A percentile compares a stretch with the other conserved stretches of the same genome.
Conservation (phyloP, 2,329 filamentous ascomycete species). For the Verticillium nonalfalfae region DNA sequence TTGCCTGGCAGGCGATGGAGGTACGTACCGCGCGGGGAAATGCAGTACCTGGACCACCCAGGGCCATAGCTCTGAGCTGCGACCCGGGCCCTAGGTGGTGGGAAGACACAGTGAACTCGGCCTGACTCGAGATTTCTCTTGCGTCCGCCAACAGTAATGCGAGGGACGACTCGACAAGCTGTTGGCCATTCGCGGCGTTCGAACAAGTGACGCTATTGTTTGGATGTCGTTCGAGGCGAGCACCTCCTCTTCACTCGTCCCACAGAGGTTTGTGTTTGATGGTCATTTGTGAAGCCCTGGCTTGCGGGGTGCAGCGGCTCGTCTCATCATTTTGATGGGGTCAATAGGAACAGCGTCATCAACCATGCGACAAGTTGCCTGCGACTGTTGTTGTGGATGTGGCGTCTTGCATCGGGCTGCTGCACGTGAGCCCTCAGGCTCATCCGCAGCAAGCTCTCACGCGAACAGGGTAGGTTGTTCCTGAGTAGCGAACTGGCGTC, state of each 20-base stretch:
- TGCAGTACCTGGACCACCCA: background rate
- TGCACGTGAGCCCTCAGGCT: background rate
- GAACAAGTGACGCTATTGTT: too few relatives aligned
- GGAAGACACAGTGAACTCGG: background rate
- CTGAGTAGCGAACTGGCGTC: background rate
- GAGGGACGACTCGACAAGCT: background rate
- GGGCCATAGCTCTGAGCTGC: too few relatives aligned
- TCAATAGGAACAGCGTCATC: too few relatives aligned
- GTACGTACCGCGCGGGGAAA: background rate
- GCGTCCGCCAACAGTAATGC: background rate
- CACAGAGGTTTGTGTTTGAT: too few relatives aligned
- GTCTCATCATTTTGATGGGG: too few relatives aligned
- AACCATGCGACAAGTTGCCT: too few relatives aligned
- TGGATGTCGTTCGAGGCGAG: too few relatives aligned
- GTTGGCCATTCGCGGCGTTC: too few relatives aligned
- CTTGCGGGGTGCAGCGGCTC: too few relatives aligned
- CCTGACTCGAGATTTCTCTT: background rate
- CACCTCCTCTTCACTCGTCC: too few relatives aligned
- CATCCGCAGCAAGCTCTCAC: background rate
- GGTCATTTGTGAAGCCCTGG: too few relatives aligned
- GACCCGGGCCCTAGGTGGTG: too few relatives aligned
- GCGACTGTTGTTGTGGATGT: background rate
- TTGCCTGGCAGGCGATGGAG: background rate
- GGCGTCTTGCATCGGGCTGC: background rate
- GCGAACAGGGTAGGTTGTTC: background rate